Base-by-base conservation (phyloP, 1,284 basidiomycete species). In the Somion occarium region DNA sequence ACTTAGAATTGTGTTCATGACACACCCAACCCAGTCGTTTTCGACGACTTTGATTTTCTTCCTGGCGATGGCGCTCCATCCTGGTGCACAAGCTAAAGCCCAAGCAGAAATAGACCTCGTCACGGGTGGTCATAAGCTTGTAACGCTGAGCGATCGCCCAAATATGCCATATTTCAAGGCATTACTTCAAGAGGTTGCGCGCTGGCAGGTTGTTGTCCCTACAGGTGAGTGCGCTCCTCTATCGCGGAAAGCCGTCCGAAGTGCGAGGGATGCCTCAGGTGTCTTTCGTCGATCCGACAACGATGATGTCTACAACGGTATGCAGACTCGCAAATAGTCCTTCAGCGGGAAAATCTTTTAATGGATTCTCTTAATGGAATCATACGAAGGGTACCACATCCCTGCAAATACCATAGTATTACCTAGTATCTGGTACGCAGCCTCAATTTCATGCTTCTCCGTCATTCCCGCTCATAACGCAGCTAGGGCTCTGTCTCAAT, bases 21-120 rank as follows among this genome's bases (percentile, higher is more conserved):
- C 12, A 42, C 25, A 34, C n/a, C n/a, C n/a, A n/a, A n/a, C n/a
- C n/a, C 12, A 52, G 51, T 48, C 46, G n/a, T 41, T 43, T 23
- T 34, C 46, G 18, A 34, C 38, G 9, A 19, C 48, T 2, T n/a
- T 3, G 19, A 56, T 56, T 20, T 56, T 63, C 46, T 43, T 61
- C 38, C 53, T 69, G 45, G 59, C 65, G 9, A 65, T 70, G 65
- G 59, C 65, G 0, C 51, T 57, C 30, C 58, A 61, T 52, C 69
- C 65, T 2, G 64, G 64, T 7, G 55, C 64, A 26, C 65, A 65
- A 48, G 46, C 51, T n/a, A 59, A 58, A 24, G 68, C 68, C 9
- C 68, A 67, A 53, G 61, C 59, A 15, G 66, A 70, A 52, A 53
- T 71, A 44, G 68, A 71, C 56, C 47, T 47, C n/a, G 62, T 70